phyloP scores from a whole-genome alignment of 441 rosid species.

The Corymbia citriodora region DNA sequence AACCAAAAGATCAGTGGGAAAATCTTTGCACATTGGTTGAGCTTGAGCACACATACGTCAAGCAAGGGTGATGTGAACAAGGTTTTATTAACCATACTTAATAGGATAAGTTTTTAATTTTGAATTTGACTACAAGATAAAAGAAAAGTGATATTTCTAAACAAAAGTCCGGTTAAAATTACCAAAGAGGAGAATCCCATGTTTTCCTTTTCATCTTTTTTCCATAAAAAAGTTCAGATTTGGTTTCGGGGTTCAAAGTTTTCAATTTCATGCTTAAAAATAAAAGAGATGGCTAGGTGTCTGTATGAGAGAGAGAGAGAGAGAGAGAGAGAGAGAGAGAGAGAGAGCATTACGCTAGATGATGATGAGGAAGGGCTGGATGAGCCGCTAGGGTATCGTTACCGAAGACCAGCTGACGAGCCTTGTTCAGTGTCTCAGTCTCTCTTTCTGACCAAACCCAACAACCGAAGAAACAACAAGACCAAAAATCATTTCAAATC shows the following conservation, averaged over 20 bases:
- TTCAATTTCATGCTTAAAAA: not conserved
- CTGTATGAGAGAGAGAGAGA: not conserved
- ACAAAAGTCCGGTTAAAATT: not conserved
- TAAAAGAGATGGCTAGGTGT: not conserved
- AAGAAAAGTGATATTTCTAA: not conserved
- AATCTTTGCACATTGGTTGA: too few relatives aligned
- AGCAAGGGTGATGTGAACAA: not conserved
- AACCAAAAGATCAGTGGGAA: too few relatives aligned
- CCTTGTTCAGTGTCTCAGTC: slow-evolving; percentile 93
- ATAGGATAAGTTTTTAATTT: not conserved
- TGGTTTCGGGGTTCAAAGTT: not conserved
- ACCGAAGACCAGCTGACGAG: slow-evolving; percentile 91
- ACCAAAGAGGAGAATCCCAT: not conserved
- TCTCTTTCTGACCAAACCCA: slow-evolving; percentile 65
- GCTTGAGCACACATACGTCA: not conserved
- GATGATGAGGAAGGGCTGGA: slow-evolving; percentile 30
- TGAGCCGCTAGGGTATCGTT: slow-evolving; percentile 48
- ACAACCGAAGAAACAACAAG: slow-evolving; percentile 11
- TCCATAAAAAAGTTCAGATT: not conserved
- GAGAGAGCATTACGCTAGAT: slow-evolving; percentile 31
- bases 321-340: not conserved
- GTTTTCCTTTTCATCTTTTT: not conserved
- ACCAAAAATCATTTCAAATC: slow-evolving; percentile 26
- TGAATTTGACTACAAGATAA: not conserved
- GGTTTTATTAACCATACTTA: not conserved